Evolutionary conservation across 768 basidiomycete genomes (phyloP), one percentile per base, ranked within the genome.

Genomic region (Saitozyma podzolica): DNA sequence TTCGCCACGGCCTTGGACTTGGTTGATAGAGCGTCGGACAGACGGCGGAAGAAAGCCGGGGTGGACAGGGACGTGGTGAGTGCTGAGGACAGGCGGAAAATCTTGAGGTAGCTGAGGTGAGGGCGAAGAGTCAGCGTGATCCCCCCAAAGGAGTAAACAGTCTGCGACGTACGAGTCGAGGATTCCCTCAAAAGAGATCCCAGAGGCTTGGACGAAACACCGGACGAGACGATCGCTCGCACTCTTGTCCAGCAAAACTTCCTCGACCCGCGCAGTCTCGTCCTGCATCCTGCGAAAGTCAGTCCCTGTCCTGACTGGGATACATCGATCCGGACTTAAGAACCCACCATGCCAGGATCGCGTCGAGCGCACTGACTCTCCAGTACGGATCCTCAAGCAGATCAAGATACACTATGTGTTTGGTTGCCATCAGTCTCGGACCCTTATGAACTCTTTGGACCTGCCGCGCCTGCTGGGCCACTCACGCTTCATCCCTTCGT

Each of bases 201-300:
- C 74, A 0, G 68, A 67, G 19, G 78, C 71, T 45, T 72, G 65
- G 2, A 69, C 71, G 47, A 79, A 89, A 0, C 92, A 91, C 56
- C 94, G 91, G 8, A 97, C 86, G 20, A 99, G 81, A 72, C 89
- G 91, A 77, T 98, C 95, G 73, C 96, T 93, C 1, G 76, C 66
- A 1, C 88, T 89, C 74, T 90, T 89, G 70, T 90, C 89, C 41
- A 89, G 80, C 0, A 99, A 83, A 54, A 89, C 86, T 73, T 95
- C 93, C 76, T 97, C 96, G 7, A 99, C 90, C 58, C 92, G 85
- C 1, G 91, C 87, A 0, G 90, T 91, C 80, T 99, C 96, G 71
- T 97, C 96, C 82, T 93, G 90, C 42, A 98, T 82, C 92, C 91
- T 93, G 68, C 0, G 16, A 37, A 43, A 58, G 42, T 51, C 59